Base-by-base conservation (phyloP, 257 asterid species). In the Henckelia pumila region DNA sequence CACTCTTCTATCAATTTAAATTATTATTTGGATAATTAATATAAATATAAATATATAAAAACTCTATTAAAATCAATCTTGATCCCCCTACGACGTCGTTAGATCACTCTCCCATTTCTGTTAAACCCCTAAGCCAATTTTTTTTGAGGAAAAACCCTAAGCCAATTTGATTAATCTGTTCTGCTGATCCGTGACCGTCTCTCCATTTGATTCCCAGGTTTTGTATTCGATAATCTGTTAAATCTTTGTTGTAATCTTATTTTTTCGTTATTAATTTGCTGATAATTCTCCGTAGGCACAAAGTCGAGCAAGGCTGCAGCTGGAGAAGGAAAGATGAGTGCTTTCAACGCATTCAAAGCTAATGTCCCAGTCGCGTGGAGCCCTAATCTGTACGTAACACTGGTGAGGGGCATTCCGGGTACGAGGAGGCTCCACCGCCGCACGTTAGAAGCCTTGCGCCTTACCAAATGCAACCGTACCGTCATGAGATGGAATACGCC, bases 331-430 rank as follows among this genome's bases (percentile, higher is more conserved):
- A 78, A 72, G 69, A 92, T 93, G 98, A 93, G 96, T 73, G 96
- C 94, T 61, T 93, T 77, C 84, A 86, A 81, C 7, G 93, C 91
- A 47, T 93, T 86, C 25, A 93, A 86, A 85, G 85, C 98, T 5
- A 82, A 79, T 63, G 85, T 83, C 71, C 94, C 96, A 0, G 79
- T 93, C 7, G 90, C 95, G 33, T 93, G 98, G 98, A 93, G 98
- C 78, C 84, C 86, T 25, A 85, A 86, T 76, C 82, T 93, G 7
- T 88, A 90, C 78, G 75, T 93, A 56, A 93, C 99, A 23, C 92
- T 90, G 67, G 99, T 93, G 57, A 93, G 99, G 77, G 99, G 99
- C 14, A 88, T 86, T 24, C 99, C 99, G 8, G 99, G 99, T 1
- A 93, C 99, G 32, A 72, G 96, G 84, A 85, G 70, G 68, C 95